These are phyloP conservation scores for Fusarium illudens DNA, from an alignment of 2,329 filamentous ascomycete species.

Conservation along the genomic window DNA sequence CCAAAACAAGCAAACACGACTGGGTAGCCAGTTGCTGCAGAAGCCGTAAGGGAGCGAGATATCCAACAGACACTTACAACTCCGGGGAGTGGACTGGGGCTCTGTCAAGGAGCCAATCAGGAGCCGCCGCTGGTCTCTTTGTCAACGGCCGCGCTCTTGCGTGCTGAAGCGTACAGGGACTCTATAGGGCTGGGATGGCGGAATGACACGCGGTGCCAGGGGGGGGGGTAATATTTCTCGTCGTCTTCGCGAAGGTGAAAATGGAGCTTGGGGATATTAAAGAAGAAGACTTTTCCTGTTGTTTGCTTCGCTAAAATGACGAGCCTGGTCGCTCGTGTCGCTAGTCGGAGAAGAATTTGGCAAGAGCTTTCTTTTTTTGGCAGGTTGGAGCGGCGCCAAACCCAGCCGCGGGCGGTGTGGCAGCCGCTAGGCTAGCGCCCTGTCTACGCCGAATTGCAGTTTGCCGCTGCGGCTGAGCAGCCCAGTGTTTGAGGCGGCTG, in stretches of 20 bases:
- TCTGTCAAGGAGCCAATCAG: constrained; percentile 23
- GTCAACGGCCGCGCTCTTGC: constrained; percentile 11
- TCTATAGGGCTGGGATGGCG: background rate
- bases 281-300: constrained; percentile 18
- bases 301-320: constrained; percentile 19
- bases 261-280: constrained; percentile 4
- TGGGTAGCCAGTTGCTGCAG: constrained; percentile 1
- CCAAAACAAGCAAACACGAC: constrained; percentile 27
- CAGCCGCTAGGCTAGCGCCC: constrained; percentile 30
- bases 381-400: constrained; percentile 25
- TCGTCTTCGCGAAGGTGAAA: constrained; percentile 1
- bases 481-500: background rate
- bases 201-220: constrained; percentile 2
- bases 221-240: background rate
- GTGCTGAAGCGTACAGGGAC: constrained; percentile 10
- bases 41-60: constrained; percentile 4
- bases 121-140: background rate
- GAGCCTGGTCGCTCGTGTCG: constrained; percentile 15
- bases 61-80: constrained; percentile 25
- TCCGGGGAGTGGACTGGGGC: background rate
- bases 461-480: background rate
- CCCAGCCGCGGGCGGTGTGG: constrained; percentile 42
- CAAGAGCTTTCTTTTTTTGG: constrained; percentile 33
- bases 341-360: constrained; percentile 21
- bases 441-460: background rate